These are phyloP conservation scores for Globisporangium echinulatum DNA, from an alignment of 352 stramenopile genomes.

Conservation along the genomic window DNA sequence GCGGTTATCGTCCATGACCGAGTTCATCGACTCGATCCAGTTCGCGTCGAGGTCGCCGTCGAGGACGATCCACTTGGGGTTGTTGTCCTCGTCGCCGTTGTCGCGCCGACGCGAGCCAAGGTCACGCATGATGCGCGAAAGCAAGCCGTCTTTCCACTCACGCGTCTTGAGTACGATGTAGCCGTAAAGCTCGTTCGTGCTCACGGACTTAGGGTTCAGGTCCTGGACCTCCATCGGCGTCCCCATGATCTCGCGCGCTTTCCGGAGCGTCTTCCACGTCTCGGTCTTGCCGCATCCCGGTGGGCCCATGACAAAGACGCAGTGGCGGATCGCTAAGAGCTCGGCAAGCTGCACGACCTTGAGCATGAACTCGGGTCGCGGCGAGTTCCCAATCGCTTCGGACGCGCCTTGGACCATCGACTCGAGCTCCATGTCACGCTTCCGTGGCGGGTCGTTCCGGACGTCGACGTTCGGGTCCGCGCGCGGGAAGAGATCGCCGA, in stretches of 20 bases:
- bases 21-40: slow-evolving; percentile 98
- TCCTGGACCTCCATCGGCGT: slow-evolving; percentile 89
- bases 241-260: slow-evolving; percentile 84
- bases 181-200: slow-evolving; percentile 94
- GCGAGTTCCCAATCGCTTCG: slow-evolving; percentile 77
- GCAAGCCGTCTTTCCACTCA: slow-evolving; percentile 95
- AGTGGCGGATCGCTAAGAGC: slow-evolving; percentile 93
- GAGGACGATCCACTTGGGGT: slow-evolving; percentile 96
- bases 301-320: slow-evolving; percentile 95
- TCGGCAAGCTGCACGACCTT: slow-evolving; percentile 96
- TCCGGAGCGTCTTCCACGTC: slow-evolving; percentile 92
- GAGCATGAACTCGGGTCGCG: slow-evolving; percentile 83
- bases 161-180: slow-evolving; percentile 93
- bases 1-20: slow-evolving; percentile 96
- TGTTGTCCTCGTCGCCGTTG: slow-evolving; percentile 85
- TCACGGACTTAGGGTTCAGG: slow-evolving; percentile 95
- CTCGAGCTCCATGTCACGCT: slow-evolving; percentile 91
- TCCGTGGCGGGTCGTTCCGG: slow-evolving; percentile 88
- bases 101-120: slow-evolving; percentile 87
- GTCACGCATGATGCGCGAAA: slow-evolving; percentile 95
- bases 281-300: slow-evolving; percentile 92
- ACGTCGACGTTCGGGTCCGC: slow-evolving; percentile 81
- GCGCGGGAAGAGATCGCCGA: slow-evolving; percentile 93
- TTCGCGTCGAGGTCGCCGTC: slow-evolving; percentile 97
- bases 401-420: slow-evolving; percentile 80